Conservation (phyloP, 2,329 filamentous ascomycete genomes). For the Alternaria hordeiaustralica region DNA sequence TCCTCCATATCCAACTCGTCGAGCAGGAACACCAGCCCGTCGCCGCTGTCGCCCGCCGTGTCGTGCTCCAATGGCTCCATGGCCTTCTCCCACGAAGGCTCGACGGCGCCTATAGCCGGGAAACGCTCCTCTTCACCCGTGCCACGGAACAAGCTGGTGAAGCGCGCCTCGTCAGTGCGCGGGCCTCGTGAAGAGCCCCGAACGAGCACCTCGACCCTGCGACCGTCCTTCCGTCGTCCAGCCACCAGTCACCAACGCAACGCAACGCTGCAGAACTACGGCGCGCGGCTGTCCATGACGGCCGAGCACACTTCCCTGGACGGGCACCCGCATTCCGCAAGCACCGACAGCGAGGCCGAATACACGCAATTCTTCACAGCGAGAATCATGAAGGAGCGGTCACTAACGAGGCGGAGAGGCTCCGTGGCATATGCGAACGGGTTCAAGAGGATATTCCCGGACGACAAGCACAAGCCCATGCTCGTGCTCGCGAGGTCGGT, state of each 20-base stretch:
- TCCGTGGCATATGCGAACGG: conserved; percentile 47
- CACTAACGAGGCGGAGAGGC: conserved; percentile 51
- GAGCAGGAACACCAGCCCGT: conserved; percentile 69
- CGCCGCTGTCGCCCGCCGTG: conserved; percentile 70
- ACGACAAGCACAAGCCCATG: conserved; percentile 54
- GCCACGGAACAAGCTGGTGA: conserved; percentile 78
- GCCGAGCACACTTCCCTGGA: conserved; percentile 30
- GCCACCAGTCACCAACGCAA: conserved; percentile 82
- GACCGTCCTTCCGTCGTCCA: conserved; percentile 72
- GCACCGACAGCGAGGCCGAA: conserved; percentile 36
- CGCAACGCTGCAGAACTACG: conserved; percentile 68
- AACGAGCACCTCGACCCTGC: conserved; percentile 64
- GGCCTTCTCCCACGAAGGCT: conserved; percentile 57
- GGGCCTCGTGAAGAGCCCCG: conserved; percentile 53
- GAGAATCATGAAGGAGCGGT: conserved; percentile 43
- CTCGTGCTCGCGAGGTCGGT: conserved; percentile 56
- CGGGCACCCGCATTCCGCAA: conserved; percentile 23
- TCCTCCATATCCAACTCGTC: conserved; percentile 70
- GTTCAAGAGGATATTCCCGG: conserved; percentile 54
- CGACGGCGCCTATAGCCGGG: conserved; percentile 68
- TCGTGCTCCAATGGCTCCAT: conserved; percentile 67
- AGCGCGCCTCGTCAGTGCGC: conserved; percentile 68
- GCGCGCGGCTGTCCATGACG: conserved; percentile 40
- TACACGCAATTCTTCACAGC: conserved; percentile 49
- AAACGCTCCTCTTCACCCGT: conserved; percentile 50